Evolutionary conservation across 2,329 filamentous ascomycete genomes (phyloP).

Genomic region (Colletotrichum sp.): DNA sequence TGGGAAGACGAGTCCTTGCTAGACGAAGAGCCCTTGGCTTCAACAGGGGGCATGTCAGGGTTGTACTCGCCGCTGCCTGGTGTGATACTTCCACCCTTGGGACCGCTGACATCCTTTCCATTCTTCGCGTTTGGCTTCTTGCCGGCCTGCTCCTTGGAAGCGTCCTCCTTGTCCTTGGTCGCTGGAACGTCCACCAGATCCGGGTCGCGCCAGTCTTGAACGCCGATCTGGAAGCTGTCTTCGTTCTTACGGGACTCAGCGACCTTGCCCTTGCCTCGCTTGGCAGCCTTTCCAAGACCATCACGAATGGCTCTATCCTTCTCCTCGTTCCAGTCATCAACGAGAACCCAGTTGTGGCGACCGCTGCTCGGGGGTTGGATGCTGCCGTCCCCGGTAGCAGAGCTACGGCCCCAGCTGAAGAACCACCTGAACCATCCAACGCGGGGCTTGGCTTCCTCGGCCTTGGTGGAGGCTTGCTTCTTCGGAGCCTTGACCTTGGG

Average conservation of each 20-base stretch:
- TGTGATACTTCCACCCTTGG: conserved; percentile 71
- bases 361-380: conserved; percentile 75
- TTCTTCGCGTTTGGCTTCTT: conserved; percentile 23
- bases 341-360: conserved; percentile 74
- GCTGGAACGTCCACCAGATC: conserved; percentile 43
- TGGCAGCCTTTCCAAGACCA: conserved; percentile 42
- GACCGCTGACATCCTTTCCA: conserved; percentile 34
- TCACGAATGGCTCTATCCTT: conserved; percentile 48
- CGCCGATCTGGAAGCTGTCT: conserved; percentile 80
- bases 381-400: conserved; percentile 48
- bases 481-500: conserved; percentile 29
- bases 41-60: conserved; percentile 31
- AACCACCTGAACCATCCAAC: conserved; percentile 51
- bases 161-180: conserved; percentile 24
- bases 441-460: conserved; percentile 24
- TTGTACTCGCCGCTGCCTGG: conserved; percentile 76
- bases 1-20: conserved; percentile 6
- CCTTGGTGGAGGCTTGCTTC: conserved; percentile 28
- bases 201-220: conserved; percentile 86
- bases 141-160: conserved; percentile 5
- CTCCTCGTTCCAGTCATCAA: conserved; percentile 70
- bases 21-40: conserved; percentile 30
- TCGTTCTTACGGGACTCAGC: conserved; percentile 28
- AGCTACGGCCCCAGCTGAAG: conserved; percentile 39
- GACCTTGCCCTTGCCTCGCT: conserved; percentile 29